These are phyloP conservation scores for Grammothele lineata DNA, from an alignment of 768 basidiomycete genomes.

Conservation along the genomic window DNA sequence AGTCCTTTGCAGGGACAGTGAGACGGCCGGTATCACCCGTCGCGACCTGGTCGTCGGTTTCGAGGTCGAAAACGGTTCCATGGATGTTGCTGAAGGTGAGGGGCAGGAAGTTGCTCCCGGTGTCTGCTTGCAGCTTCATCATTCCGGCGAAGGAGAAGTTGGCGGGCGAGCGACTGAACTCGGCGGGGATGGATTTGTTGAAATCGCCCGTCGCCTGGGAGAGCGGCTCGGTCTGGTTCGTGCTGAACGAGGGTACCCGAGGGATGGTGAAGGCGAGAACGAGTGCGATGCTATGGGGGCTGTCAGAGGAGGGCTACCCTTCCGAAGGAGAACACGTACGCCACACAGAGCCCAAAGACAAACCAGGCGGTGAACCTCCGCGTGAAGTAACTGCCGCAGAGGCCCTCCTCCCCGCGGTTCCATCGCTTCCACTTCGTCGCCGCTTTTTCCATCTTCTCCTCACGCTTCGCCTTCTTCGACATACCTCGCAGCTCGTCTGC, in stretches of 20 bases:
- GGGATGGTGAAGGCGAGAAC: constrained; percentile 79
- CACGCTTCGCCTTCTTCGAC: constrained; percentile 66
- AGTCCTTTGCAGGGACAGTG: constrained; percentile 62
- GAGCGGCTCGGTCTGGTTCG: constrained; percentile 58
- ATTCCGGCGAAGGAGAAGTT: constrained; percentile 88
- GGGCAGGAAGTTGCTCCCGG: constrained; percentile 70
- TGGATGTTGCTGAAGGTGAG: constrained; percentile 64
- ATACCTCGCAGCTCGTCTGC: constrained; percentile 72
- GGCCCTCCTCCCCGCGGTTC: constrained; percentile 74
- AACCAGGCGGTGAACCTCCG: constrained; percentile 66
- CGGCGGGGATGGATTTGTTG: constrained; percentile 49
- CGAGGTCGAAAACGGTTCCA: constrained; percentile 68
- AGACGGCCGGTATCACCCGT: constrained; percentile 56
- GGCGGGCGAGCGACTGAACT: constrained; percentile 74
- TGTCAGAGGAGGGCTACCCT: no score
- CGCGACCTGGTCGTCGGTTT: constrained; percentile 60
- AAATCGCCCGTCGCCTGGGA: constrained; percentile 53
- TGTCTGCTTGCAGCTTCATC: constrained; percentile 74
- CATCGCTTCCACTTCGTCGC: constrained; percentile 66
- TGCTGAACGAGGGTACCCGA: constrained; percentile 68
- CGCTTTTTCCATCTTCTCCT: constrained; percentile 47
- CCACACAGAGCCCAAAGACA: constrained; percentile 54
- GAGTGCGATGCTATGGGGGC: constrained; percentile 51
- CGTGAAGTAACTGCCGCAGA: constrained; percentile 79
- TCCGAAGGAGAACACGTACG: constrained; percentile 36